phyloP scores from a whole-genome alignment of 1,139 yeast genomes.

The Hyphopichia buzzinii region DNA sequence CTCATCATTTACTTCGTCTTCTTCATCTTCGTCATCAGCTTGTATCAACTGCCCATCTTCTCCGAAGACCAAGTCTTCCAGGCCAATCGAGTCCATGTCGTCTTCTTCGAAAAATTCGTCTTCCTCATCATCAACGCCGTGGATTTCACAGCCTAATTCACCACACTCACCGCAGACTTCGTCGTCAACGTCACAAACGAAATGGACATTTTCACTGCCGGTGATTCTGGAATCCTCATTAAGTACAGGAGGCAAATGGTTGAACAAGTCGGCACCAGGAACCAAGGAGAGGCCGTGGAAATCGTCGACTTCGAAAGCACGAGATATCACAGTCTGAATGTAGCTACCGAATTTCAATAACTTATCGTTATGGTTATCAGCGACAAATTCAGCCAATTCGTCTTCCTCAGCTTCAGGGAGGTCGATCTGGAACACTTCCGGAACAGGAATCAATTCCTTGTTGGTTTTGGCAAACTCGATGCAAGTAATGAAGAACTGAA shows the following conservation, averaged over 20 bases:
- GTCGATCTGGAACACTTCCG: slow-evolving; percentile 31
- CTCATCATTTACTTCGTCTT: slow-evolving; percentile 7
- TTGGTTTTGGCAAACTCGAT: slow-evolving; percentile 45
- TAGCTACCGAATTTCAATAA: slow-evolving; percentile 48
- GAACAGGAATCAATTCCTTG: slow-evolving; percentile 30
- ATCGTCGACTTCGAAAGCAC: slow-evolving; percentile 79
- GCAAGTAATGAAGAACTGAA: slow-evolving; percentile 52
- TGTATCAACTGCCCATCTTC: slow-evolving; percentile 6
- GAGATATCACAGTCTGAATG: slow-evolving; percentile 62
- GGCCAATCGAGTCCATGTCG: slow-evolving; percentile 9
- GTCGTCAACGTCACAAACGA: slow-evolving; percentile 54
- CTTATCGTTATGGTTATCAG: slow-evolving; percentile 15
- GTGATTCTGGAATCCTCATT: slow-evolving; percentile 14
- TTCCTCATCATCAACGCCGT: slow-evolving; percentile 29
- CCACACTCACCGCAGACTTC: slow-evolving; percentile 79
- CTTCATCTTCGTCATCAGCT: slow-evolving; percentile 7
- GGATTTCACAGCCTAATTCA: slow-evolving; percentile 55
- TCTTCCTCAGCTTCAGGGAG: slow-evolving; percentile 7
- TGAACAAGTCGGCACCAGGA: slow-evolving; percentile 90
- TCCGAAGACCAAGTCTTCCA: slow-evolving; percentile 4
- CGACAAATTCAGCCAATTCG: slow-evolving; percentile 7
- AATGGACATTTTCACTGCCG: slow-evolving; percentile 63
- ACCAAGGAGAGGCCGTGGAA: slow-evolving; percentile 75
- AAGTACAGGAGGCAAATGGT: slow-evolving; percentile 52
- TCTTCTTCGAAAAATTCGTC: slow-evolving; percentile 16